Base-by-base conservation (phyloP, 345 rosid genomes). In the Eucalyptus urophylla region DNA sequence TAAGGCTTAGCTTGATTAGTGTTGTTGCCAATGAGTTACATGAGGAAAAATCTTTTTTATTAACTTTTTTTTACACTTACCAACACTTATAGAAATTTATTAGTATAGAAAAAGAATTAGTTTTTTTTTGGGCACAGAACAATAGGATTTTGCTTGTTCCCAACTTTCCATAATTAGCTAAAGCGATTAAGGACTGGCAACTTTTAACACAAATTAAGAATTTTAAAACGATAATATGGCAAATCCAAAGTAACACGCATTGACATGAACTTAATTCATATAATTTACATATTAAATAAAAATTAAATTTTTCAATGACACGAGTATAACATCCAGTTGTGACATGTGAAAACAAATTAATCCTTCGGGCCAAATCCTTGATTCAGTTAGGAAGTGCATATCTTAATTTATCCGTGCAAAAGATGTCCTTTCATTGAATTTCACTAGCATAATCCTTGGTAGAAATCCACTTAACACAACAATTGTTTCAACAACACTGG, bases 291-390 rank as follows among this genome's bases (percentile, higher is more conserved):
- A 65, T 29, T 65, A 14, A n/a, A 65, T 29, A 29, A 65, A 29
- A 29, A 65, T 29, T n/a, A 7, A 65, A 14, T 7, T 14, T 29
- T n/a, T n/a, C 6, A 29, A 65, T 14, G 37, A n/a, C 37, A 14
- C 1, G 10, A 65, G 19, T 65, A 14, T n/a, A 65, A n/a, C 21
- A 14, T 65, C 33, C 3, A 0, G 10, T 65, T 65, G 15, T 65
- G 72, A 65, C 72, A n/a, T n/a, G 72, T 0, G 10, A 14, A 65
- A 3, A 65, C 19, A 29, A 65, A 65, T n/a, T 65, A n/a, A 65
- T 14, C 3, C 3, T 65, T 65, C 2, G 10, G 0, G 3, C 19
- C 72, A 65, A n/a, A 65, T 65, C 10, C 3, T n/a, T 4, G 19
- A 3, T 65, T 29, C 9, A 65, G 6, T n/a, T n/a, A 14, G 37